Conservation (phyloP, 495 filamentous ascomycete genomes). For the Daldinia vernicosa region DNA sequence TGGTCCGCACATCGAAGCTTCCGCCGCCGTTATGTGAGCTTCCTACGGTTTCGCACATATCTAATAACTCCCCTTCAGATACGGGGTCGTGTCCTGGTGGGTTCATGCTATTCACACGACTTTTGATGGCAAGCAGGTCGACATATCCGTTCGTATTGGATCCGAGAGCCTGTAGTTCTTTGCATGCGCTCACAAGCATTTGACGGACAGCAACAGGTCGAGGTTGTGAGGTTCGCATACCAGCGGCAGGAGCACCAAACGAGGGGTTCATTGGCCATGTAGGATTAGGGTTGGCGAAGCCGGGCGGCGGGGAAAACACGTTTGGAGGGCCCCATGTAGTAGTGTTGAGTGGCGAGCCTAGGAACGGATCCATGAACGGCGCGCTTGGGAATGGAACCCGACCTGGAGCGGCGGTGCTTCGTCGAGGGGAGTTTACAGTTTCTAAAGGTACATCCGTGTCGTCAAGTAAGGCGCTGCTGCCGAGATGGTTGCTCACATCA, state of each 20-base stretch:
- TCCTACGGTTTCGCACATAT: conserved; percentile 91
- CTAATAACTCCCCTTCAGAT: conserved; percentile 76
- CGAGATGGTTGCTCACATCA: conserved; percentile 82
- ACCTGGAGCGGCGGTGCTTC: conserved; percentile 48
- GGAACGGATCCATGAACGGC: conserved; percentile 44
- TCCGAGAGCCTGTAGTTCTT: conserved; percentile 51
- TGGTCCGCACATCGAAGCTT: conserved; percentile 71
- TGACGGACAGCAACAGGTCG: conserved; percentile 57
- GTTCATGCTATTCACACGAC: conserved; percentile 69
- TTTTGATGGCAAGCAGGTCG: conserved; percentile 69
- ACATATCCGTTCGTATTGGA: conserved; percentile 66
- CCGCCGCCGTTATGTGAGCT: conserved; percentile 89
- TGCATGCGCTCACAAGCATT: conserved; percentile 60
- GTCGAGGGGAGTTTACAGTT: conserved; percentile 15
- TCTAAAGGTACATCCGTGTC: conserved; percentile 67
- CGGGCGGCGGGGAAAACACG: conserved; percentile 44
- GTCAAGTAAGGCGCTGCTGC: conserved; percentile 91
- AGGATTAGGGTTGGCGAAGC: conserved; percentile 33
- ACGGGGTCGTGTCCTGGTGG: conserved; percentile 65
- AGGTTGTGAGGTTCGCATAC: conserved; percentile 50
- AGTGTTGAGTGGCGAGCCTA: conserved; percentile 42
- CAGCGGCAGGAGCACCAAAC: conserved; percentile 40
- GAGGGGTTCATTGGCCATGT: conserved; percentile 42
- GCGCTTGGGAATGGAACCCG: conserved; percentile 34
- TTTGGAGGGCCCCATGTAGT: conserved; percentile 43